These are phyloP conservation scores for Dactylonectria macrodidyma DNA, from an alignment of 2,329 filamentous ascomycete species.

Conservation along the genomic window DNA sequence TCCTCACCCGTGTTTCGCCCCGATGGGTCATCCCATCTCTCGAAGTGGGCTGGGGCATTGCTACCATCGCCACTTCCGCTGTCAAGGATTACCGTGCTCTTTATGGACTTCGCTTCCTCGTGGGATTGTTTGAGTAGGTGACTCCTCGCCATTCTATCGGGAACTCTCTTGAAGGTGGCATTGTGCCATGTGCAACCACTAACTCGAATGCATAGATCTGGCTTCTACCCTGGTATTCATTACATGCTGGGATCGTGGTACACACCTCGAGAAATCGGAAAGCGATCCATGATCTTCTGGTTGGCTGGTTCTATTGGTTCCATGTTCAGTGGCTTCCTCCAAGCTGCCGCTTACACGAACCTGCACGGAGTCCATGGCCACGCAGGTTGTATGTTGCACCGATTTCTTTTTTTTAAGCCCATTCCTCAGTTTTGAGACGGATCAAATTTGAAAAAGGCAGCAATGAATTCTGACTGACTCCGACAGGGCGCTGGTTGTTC, in stretches of 20 bases:
- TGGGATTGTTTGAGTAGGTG: slow-evolving; percentile 40
- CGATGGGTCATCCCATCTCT: slow-evolving; percentile 39
- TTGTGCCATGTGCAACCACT: background rate
- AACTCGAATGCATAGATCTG: slow-evolving; percentile 16
- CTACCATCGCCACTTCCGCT: slow-evolving; percentile 33
- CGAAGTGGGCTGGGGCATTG: slow-evolving; percentile 36
- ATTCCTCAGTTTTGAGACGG: background rate
- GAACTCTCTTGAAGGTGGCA: background rate
- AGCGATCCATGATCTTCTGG: slow-evolving; percentile 41
- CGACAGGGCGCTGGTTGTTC: slow-evolving; percentile 36
- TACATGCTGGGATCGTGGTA: slow-evolving; percentile 45
- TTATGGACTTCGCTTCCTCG: slow-evolving; percentile 34
- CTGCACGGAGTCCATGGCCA: slow-evolving; percentile 32
- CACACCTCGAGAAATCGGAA: slow-evolving; percentile 40
- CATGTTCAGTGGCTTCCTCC: slow-evolving; percentile 38
- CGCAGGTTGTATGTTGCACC: slow-evolving; percentile 35
- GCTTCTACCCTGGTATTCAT: slow-evolving; percentile 38
- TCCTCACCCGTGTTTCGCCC: slow-evolving; percentile 35
- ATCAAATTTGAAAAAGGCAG: background rate
- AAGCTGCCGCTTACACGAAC: slow-evolving; percentile 37
- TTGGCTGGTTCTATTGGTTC: slow-evolving; percentile 34
- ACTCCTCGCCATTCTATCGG: background rate
- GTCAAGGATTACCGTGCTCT: slow-evolving; percentile 30
- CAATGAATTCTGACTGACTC: background rate
- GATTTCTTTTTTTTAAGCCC: background rate